Evolutionary conservation across 345 rosid genomes (phyloP).

Genomic region (Lepidium sativum): DNA sequence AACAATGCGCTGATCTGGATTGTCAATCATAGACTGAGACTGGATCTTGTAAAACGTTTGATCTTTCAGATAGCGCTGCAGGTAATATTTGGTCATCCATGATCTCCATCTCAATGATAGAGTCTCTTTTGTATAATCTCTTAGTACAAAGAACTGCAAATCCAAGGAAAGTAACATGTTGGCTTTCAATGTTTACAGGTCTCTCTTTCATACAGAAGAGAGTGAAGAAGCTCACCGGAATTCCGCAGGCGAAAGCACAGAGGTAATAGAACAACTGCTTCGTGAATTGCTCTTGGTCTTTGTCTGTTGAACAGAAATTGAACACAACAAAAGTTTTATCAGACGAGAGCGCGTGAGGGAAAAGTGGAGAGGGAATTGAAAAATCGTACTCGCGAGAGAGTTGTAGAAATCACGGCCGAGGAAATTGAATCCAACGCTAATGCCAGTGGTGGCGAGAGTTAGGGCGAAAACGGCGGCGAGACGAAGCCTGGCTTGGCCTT

Average conservation of each 20-base stretch:
- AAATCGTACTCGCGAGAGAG: slow-evolving; percentile 66
- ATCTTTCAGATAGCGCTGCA: slow-evolving; percentile 66
- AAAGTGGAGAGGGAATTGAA: neutral
- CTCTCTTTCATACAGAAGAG: neutral
- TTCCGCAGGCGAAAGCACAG: slow-evolving; percentile 81
- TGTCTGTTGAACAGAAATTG: slow-evolving; percentile 34
- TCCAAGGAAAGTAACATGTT: neutral
- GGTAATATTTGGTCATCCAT: slow-evolving; percentile 91
- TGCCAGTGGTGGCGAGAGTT: slow-evolving; percentile 82
- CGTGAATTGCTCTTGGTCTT: slow-evolving; percentile 88
- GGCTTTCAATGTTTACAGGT: neutral
- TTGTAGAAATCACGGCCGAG: slow-evolving; percentile 98
- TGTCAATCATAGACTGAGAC: slow-evolving; percentile 85
- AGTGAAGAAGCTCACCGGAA: slow-evolving; percentile 69
- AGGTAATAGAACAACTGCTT: slow-evolving; percentile 83
- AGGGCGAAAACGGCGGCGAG: slow-evolving; percentile 83
- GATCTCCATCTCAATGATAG: slow-evolving; percentile 89
- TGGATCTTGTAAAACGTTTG: slow-evolving; percentile 86
- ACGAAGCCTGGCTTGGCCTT: slow-evolving; percentile 64
- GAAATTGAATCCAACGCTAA: slow-evolving; percentile 90
- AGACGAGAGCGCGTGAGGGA: neutral
- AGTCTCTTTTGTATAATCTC: slow-evolving; percentile 85
- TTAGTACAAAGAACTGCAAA: slow-evolving; percentile 75
- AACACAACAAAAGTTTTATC: neutral
- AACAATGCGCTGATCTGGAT: slow-evolving; percentile 94